A percentile compares a stretch with the other conserved stretches of the same genome.
phyloP scores from a whole-genome alignment of 805 yeast species.

The Cyberlindnera saturnus region DNA sequence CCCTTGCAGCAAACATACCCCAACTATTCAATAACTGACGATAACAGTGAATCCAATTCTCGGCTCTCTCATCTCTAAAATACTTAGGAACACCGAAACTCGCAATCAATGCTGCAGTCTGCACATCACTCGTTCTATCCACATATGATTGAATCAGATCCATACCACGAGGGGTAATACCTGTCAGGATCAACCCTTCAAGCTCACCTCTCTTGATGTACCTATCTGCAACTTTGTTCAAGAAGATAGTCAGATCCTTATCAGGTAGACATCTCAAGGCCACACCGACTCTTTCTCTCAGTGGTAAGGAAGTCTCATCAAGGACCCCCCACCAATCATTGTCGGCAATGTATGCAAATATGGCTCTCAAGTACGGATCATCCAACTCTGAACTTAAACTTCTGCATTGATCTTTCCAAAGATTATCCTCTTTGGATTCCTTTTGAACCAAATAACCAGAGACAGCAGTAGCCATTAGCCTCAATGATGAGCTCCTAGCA shows the following conservation, averaged over 20 bases:
- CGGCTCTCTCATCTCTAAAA: constrained; percentile 66
- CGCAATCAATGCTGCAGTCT: constrained; percentile 79
- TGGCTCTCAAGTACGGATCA: constrained; percentile 84
- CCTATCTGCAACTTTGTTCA: constrained; percentile 61
- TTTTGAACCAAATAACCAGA: constrained; percentile 80
- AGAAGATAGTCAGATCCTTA: constrained; percentile 64
- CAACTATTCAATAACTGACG: constrained; percentile 69
- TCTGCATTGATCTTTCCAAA: constrained; percentile 94
- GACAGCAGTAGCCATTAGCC: constrained; percentile 87
- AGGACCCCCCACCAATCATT: constrained; percentile 95
- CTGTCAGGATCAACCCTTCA: constrained; percentile 87
- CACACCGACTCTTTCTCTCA: constrained; percentile 84
- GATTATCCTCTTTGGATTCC: constrained; percentile 34
- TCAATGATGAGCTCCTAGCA: constrained; percentile 63
- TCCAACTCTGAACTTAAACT: constrained; percentile 81
- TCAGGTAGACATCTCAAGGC: constrained; percentile 84
- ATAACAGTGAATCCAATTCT: constrained; percentile 73
- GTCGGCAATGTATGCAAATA: constrained; percentile 90
- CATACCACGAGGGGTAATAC: constrained; percentile 82
- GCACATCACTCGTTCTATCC: constrained; percentile 84
- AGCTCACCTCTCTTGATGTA: constrained; percentile 78
- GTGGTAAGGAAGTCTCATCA: constrained; percentile 82
- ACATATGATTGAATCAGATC: constrained; percentile 81
- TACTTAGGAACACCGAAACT: constrained; percentile 81
- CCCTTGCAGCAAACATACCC: constrained; percentile 71